These are phyloP conservation scores for Achlya hypogyna DNA, from an alignment of 352 stramenopile species.

Conservation along the genomic window DNA sequence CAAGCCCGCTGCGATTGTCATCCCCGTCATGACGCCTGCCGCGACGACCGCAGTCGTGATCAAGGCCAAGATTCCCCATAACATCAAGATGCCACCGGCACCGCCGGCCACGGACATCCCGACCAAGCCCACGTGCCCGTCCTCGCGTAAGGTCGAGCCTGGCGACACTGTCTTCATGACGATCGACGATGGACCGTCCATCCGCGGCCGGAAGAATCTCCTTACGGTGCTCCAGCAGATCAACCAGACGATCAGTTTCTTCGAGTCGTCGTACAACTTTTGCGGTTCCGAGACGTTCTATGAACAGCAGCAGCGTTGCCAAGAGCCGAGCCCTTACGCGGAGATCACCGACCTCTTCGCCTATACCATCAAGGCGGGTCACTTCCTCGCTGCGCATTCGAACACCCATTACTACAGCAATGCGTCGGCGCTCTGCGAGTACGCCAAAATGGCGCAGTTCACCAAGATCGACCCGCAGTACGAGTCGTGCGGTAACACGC, in stretches of 20 bases:
- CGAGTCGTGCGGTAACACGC: constrained; percentile 5
- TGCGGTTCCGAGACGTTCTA: constrained; percentile 5
- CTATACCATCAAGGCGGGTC: constrained; percentile 15
- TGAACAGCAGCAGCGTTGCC: not conserved
- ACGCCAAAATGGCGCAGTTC: not conserved
- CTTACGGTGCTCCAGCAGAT: not conserved
- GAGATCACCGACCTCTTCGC: not conserved
- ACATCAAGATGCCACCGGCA: not conserved
- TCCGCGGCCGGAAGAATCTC: not conserved
- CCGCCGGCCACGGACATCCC: not conserved
- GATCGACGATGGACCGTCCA: constrained; percentile 13
- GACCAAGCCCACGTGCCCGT: not conserved
- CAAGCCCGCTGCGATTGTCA: too few relatives aligned
- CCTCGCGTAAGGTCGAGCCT: not conserved
- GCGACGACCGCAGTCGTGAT: not conserved
- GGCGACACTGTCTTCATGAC: constrained; percentile 15
- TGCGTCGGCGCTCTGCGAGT: not conserved
- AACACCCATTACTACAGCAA: constrained; percentile 14
- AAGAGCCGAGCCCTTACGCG: not conserved
- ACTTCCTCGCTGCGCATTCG: constrained; percentile 16
- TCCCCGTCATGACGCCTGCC: not conserved
- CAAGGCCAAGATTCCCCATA: not conserved
- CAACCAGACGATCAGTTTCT: constrained; percentile 2
- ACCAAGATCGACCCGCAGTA: constrained; percentile 16
- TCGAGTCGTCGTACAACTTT: constrained; percentile 17